phyloP scores from a whole-genome alignment of 148 eudicot genomes.

The Heliosperma pusillum region DNA sequence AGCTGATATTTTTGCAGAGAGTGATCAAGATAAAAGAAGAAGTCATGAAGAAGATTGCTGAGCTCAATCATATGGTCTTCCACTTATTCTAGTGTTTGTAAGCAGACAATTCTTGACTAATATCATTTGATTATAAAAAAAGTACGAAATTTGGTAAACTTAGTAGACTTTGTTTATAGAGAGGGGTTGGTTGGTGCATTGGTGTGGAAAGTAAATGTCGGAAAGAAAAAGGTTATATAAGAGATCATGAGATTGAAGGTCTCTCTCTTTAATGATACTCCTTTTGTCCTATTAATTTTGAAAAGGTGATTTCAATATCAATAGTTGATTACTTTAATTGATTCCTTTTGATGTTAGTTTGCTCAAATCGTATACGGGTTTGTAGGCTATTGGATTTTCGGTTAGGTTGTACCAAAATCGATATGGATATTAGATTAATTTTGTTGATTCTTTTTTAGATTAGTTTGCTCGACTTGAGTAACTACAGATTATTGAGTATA shows the following conservation, averaged over 20 bases:
- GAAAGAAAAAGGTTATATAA: constrained; percentile 7
- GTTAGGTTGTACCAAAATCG: not conserved
- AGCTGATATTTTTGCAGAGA: constrained; percentile 19
- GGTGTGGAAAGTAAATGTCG: constrained; percentile 21
- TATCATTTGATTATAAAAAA: constrained; percentile 7
- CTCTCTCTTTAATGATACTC: constrained; percentile 16
- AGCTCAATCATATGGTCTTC: constrained; percentile 48
- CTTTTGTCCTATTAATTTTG: not conserved
- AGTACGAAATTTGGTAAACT: not conserved
- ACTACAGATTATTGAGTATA: no score
- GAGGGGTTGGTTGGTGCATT: constrained; percentile 17
- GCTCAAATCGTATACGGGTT: no score
- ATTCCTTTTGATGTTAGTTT: not conserved
- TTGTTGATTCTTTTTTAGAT: no score
- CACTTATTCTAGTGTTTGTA: constrained; percentile 33
- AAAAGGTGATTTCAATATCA: not conserved
- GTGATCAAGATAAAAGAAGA: constrained; percentile 23
- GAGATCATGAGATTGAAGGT: constrained; percentile 10
- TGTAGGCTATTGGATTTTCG: not conserved
- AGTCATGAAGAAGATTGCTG: constrained; percentile 43
- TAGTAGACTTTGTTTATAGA: constrained; percentile 27
- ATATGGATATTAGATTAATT: not conserved
- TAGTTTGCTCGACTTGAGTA: no score
- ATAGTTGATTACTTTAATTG: not conserved
- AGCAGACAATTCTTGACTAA: constrained; percentile 31